Conservation (phyloP, 805 yeast genomes). For the Yarrowia hollandica region DNA sequence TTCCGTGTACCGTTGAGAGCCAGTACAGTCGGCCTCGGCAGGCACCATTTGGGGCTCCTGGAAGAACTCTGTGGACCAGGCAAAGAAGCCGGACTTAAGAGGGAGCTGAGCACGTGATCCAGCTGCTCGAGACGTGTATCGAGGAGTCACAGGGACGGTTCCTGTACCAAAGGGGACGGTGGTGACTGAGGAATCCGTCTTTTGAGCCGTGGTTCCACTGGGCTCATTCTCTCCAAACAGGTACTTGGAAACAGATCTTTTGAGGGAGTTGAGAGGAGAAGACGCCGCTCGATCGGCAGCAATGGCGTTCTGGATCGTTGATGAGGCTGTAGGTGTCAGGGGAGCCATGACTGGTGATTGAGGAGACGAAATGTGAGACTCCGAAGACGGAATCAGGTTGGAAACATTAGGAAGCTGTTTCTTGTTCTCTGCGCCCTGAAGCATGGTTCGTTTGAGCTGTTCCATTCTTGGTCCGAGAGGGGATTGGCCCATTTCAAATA, state of each 20-base stretch:
- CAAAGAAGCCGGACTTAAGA: conserved; percentile 43
- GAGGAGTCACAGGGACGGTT: conserved; percentile 39
- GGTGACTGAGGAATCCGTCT: conserved; percentile 34
- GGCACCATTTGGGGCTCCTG: conserved; percentile 94
- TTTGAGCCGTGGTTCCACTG: not conserved
- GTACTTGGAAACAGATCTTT: conserved; percentile 36
- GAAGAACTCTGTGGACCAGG: conserved; percentile 73
- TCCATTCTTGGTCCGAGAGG: conserved; percentile 63
- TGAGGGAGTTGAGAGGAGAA: conserved; percentile 29
- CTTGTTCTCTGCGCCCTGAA: not conserved
- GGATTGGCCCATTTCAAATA: conserved; percentile 62
- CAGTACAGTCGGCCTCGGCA: conserved; percentile 85
- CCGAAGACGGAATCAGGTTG: not conserved
- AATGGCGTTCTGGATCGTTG: conserved; percentile 18
- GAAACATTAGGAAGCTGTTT: not conserved
- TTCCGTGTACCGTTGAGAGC: conserved; percentile 78
- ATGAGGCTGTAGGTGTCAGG: conserved; percentile 23
- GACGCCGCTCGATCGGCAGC: conserved; percentile 7
- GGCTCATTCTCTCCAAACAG: conserved; percentile 12
- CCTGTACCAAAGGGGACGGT: conserved; percentile 40
- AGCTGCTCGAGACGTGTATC: conserved; percentile 35
- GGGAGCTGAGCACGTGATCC: conserved; percentile 39
- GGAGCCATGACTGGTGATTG: conserved; percentile 19
- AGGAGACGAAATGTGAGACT: not conserved
- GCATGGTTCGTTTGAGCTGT: conserved; percentile 41